Percentiles rank a stretch among this genome's conserved stretches.
These are phyloP conservation scores for Lactifluus rugatus DNA, from an alignment of 768 basidiomycete genomes.

Conservation along the genomic window DNA sequence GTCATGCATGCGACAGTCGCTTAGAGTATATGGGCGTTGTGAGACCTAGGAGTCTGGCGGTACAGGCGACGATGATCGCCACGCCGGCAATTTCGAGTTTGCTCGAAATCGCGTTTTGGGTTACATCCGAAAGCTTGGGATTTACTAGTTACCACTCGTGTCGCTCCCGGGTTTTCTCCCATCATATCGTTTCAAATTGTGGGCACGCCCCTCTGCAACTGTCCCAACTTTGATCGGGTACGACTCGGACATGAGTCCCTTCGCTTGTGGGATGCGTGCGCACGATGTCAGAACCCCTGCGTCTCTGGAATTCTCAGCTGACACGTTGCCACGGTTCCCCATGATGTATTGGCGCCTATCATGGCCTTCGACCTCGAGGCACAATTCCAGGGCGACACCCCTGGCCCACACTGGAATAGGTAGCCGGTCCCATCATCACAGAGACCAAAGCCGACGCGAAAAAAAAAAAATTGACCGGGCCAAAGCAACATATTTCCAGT, in stretches of 20 bases:
- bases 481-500: neutral
- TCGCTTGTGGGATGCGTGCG: neutral
- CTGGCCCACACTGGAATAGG: neutral
- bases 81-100: neutral
- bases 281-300: neutral
- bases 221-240: neutral
- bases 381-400: neutral
- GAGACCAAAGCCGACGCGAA: neutral
- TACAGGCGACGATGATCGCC: neutral
- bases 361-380: neutral
- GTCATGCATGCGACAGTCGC: neutral
- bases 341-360: neutral
- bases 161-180: neutral
- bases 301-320: neutral
- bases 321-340: neutral
- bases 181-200: neutral
- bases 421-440: neutral
- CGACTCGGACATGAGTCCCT: neutral
- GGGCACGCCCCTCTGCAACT: neutral
- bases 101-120: neutral
- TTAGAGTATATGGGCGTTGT: neutral
- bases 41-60: neutral
- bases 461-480: neutral
- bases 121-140: neutral
- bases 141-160: neutral